Conservation (phyloP, 1,284 basidiomycete genomes). For the Trichosporon ovoides region DNA sequence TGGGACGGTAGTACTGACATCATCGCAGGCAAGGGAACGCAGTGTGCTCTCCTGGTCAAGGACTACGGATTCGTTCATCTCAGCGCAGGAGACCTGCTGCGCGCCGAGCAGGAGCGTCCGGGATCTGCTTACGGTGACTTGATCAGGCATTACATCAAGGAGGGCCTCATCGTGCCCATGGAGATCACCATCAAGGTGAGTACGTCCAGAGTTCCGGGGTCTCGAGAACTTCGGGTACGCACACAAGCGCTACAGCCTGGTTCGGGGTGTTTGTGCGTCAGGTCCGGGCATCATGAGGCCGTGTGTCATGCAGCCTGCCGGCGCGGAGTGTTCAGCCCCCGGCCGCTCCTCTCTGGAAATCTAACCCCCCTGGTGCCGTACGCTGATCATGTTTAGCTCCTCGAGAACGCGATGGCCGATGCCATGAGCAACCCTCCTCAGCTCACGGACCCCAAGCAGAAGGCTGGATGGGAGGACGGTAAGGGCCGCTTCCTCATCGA, state of each 20-base stretch:
- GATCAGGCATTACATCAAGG: slow-evolving; percentile 83
- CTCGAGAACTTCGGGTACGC: neutral
- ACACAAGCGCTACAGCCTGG: neutral
- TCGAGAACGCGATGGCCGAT: slow-evolving; percentile 84
- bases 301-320: no score
- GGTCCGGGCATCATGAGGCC: neutral
- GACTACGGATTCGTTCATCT: slow-evolving; percentile 91
- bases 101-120: slow-evolving; percentile 83
- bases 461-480: slow-evolving; percentile 63
- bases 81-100: slow-evolving; percentile 93
- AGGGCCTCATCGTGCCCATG: slow-evolving; percentile 94
- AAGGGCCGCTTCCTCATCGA: slow-evolving; percentile 89
- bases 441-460: slow-evolving; percentile 3
- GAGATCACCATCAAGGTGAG: slow-evolving; percentile 82
- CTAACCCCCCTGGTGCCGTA: no score
- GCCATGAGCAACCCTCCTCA: neutral
- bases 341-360: neutral
- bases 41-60: slow-evolving; percentile 80
- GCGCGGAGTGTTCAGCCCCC: neutral
- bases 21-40: slow-evolving; percentile 85
- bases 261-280: neutral
- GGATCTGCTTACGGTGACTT: slow-evolving; percentile 80
- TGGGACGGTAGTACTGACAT: no score
- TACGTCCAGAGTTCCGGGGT: neutral
- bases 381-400: slow-evolving; percentile 51